Evolutionary conservation across 768 basidiomycete species (phyloP), one percentile per base, ranked within the genome.

Genomic region (Daedaleopsis sinensis): DNA sequence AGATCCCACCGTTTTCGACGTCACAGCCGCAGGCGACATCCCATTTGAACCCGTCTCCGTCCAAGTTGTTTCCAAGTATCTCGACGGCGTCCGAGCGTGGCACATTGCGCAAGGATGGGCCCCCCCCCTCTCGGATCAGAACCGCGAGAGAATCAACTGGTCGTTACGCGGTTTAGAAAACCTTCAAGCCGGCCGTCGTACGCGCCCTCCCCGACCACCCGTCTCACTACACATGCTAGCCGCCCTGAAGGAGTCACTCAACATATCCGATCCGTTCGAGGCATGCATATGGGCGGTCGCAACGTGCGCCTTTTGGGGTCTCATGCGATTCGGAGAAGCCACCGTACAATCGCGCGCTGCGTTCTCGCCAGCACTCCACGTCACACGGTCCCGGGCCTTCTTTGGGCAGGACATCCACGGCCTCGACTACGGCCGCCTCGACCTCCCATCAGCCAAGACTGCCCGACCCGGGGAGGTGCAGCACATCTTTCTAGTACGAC

Each of bases 101-200:
- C 78, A 78, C 52, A 52, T 77, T 1, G 72, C 68, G 0, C 78
- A 79, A 55, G 77, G 74, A 0, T 79, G 77, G 78, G 72, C 71
- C 1, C 64, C 65, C 1, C 76, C 77, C 0, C 66, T 78, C 0
- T 63, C 71, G 0, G 59, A 60, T 1, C 61, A 53, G 1, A 27
- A 72, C 19, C 54, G 49, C 0, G 38, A 58, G 0, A 51, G 58
- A 13, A 73, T 78, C 36, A 51, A 67, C 19, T 76, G 67, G 65
- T 74, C 72, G 0, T 55, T 77, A 0, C 62, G 72, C 4, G 75
- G 77, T 18, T 58, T 78, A 3, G 66, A 55, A 15, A 70, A 71
- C 44, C 23, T 71, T 0, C 67, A 73, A 39, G 61, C 50, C 0
- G 32, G 49, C 0, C n/a, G 51, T 0, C 64, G 72, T 2, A 57